Conservation (phyloP, 371 early-diverging fungal species). For the Rhizopus sp. region DNA sequence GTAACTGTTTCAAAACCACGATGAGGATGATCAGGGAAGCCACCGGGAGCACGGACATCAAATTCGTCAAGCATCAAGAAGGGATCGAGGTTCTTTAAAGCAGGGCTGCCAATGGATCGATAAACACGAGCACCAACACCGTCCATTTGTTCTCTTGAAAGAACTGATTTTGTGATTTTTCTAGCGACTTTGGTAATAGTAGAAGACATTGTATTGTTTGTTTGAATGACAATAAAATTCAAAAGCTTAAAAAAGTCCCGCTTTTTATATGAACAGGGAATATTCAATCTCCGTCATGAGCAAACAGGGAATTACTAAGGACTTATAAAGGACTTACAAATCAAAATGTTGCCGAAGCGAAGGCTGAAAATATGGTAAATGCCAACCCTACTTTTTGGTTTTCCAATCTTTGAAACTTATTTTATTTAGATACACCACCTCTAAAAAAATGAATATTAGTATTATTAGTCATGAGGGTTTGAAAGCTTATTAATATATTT, state of each 20-base stretch:
- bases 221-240: slow-evolving; percentile 3
- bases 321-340: too few relatives aligned
- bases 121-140: slow-evolving; percentile 52
- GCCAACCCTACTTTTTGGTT: too few relatives aligned
- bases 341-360: too few relatives aligned
- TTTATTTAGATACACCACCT: too few relatives aligned
- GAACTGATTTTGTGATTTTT: slow-evolving; percentile 18
- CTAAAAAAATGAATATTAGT: too few relatives aligned
- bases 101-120: slow-evolving; percentile 68
- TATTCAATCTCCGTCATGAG: too few relatives aligned
- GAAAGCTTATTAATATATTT: not conserved
- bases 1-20: slow-evolving; percentile 85
- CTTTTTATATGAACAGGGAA: too few relatives aligned
- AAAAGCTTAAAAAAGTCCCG: not conserved
- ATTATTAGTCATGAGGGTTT: too few relatives aligned
- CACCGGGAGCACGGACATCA: slow-evolving; percentile 54
- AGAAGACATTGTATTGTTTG: slow-evolving; percentile 3
- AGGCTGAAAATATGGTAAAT: too few relatives aligned
- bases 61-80: slow-evolving; percentile 86
- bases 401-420: too few relatives aligned
- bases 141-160: slow-evolving; percentile 25
- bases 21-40: slow-evolving; percentile 68
- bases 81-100: slow-evolving; percentile 76
- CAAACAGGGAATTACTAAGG: too few relatives aligned
- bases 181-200: slow-evolving; percentile 10